Evolutionary conservation across 2,329 filamentous ascomycete genomes (phyloP).

Genomic region (Drechslera avenae): DNA sequence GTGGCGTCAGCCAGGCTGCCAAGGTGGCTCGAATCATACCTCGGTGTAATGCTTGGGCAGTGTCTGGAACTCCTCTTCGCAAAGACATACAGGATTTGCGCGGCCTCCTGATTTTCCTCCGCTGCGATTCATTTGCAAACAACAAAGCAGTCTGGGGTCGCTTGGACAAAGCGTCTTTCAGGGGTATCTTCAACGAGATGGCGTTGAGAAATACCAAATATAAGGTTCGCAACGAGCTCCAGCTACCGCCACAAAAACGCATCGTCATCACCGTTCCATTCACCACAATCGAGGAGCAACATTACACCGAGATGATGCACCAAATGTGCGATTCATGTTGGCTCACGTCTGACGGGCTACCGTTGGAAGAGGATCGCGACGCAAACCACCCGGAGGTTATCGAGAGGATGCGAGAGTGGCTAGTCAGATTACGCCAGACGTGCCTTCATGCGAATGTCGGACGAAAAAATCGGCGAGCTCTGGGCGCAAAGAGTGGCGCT

Average conservation of each 20-base stretch:
- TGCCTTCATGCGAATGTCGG: conserved; percentile 86
- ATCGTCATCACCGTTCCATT: conserved; percentile 90
- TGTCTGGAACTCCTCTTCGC: conserved; percentile 88
- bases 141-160: conserved; percentile 69
- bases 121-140: conserved; percentile 75
- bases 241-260: conserved; percentile 80
- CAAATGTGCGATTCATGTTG: conserved; percentile 74
- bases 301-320: conserved; percentile 77
- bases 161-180: conserved; percentile 71
- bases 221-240: conserved; percentile 76
- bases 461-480: conserved; percentile 65
- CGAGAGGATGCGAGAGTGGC: conserved; percentile 78
- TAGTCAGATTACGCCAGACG: conserved; percentile 78
- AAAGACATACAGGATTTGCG: conserved; percentile 78
- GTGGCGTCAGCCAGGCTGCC: conserved; percentile 81
- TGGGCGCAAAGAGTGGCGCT: conserved; percentile 67
- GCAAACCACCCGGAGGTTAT: conserved; percentile 62
- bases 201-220: conserved; percentile 86
- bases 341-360: conserved; percentile 67
- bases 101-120: conserved; percentile 80
- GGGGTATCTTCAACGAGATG: conserved; percentile 70
- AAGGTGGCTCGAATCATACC: conserved; percentile 79
- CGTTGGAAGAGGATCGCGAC: conserved; percentile 67
- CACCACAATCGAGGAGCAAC: conserved; percentile 86
- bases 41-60: conserved; percentile 85